These are phyloP conservation scores for Yamadazyma phyllophila DNA, from an alignment of 805 yeast species.

Conservation along the genomic window DNA sequence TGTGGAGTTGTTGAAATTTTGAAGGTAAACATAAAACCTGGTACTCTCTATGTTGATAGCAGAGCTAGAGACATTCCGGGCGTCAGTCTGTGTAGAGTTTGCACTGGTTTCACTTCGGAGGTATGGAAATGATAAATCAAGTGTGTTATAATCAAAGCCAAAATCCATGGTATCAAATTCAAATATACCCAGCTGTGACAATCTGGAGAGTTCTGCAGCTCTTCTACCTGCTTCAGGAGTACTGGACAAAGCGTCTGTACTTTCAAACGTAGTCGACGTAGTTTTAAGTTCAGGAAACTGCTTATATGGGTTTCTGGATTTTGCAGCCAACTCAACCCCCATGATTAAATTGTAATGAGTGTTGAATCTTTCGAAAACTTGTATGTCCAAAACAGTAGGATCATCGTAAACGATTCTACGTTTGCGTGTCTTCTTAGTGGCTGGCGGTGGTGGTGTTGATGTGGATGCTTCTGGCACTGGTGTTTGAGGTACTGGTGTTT, in stretches of 20 bases:
- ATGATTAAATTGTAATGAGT: no score
- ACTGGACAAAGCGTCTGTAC: not conserved
- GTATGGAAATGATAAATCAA: not conserved
- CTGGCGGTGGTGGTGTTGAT: no score
- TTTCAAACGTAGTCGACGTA: not conserved
- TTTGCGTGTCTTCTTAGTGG: no score
- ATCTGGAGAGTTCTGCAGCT: not conserved
- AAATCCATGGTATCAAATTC: not conserved
- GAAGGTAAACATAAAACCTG: constrained; percentile 1
- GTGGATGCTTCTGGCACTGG: no score
- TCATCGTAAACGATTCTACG: no score
- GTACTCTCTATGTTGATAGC: not conserved
- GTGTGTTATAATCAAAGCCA: not conserved
- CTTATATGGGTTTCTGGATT: not conserved
- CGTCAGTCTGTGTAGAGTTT: no score
- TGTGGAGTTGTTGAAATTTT: not conserved
- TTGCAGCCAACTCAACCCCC: not conserved
- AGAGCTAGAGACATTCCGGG: not conserved
- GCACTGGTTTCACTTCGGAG: not conserved
- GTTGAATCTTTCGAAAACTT: no score
- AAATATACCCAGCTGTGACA: not conserved
- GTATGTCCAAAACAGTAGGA: no score
- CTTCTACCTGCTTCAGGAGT: constrained; percentile 1
- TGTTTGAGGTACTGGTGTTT: no score
- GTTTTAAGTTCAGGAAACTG: not conserved